Base-by-base conservation (phyloP, 139 green algal genomes). In the Coelastrella sp. region DNA sequence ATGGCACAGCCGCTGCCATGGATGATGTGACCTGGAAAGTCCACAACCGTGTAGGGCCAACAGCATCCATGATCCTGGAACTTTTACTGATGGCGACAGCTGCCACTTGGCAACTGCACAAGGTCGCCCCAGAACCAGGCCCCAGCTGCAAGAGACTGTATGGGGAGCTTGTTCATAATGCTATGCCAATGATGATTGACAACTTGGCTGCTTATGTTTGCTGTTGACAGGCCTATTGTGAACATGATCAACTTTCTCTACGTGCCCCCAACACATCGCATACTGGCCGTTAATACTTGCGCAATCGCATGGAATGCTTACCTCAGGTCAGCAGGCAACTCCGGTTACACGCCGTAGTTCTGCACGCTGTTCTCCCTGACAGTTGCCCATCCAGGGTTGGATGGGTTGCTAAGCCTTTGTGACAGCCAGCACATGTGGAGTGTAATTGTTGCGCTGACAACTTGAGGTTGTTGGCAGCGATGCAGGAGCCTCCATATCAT, bases 191-290 rank as follows among this genome's bases (percentile, higher is more conserved):
- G 20, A 9, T 17, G 20, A 9, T 17, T 25, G 17, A 12, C 19
- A 27, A 49, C 20, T 60, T 25, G n/a, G 25, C 25, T 81, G 74
- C 74, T 59, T 49, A 25, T 83, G 20, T 25, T 14, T 84, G 19
- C 78, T 25, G 10, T 65, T 25, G 92, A 92, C 82, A 94, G 94
- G 94, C 91, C 93, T 3, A 20, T 80, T 9, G 94, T 90, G 59
- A 96, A 95, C 85, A 8, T 94, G 7, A 15, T 93, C 49, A 96
- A 96, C 82, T 96, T 96, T 80, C 82, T 88, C 82, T 87, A 92
- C 57, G 92, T 94, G 66, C 88, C 93, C 14, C 75, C 88, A 9
- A 5, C n/a, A 6, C 58, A 82, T 27, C 89, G 94, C 9, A 80
- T 96, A 8, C 27, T 93, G 35, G 93, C 89, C 24, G 70, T 93